phyloP scores from a whole-genome alignment of 2,329 filamentous ascomycete species.

The Hypomyces perniciosus region DNA sequence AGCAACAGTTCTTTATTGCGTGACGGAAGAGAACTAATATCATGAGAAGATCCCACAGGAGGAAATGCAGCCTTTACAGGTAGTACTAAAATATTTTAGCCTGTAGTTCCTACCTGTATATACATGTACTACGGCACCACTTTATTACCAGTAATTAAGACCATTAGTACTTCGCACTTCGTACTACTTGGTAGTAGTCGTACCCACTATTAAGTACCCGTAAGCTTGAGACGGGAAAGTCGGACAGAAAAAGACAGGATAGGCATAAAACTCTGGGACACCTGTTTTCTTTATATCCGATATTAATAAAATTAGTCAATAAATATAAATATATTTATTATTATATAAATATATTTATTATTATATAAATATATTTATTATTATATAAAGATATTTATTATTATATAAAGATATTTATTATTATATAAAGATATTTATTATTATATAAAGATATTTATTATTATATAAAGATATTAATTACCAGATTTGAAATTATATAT shows the following conservation, averaged over 20 bases:
- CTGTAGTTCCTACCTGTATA: too few relatives aligned
- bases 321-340: background rate
- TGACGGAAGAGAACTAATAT: background rate
- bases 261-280: background rate
- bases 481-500: too few relatives aligned
- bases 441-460: background rate
- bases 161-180: too few relatives aligned
- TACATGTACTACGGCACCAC: too few relatives aligned
- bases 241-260: background rate
- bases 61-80: background rate
- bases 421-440: background rate
- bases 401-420: background rate
- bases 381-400: background rate
- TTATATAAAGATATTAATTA: too few relatives aligned
- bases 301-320: background rate
- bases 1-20: constrained; percentile 13
- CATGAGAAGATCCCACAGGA: background rate
- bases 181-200: too few relatives aligned
- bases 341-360: constrained; percentile 2
- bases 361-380: background rate
- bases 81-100: background rate
- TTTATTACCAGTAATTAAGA: too few relatives aligned
- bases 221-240: background rate
- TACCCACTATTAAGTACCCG: too few relatives aligned
- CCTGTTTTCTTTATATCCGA: background rate